Base-by-base conservation (phyloP, 2,329 filamentous ascomycete genomes). In the Knufia petricola region DNA sequence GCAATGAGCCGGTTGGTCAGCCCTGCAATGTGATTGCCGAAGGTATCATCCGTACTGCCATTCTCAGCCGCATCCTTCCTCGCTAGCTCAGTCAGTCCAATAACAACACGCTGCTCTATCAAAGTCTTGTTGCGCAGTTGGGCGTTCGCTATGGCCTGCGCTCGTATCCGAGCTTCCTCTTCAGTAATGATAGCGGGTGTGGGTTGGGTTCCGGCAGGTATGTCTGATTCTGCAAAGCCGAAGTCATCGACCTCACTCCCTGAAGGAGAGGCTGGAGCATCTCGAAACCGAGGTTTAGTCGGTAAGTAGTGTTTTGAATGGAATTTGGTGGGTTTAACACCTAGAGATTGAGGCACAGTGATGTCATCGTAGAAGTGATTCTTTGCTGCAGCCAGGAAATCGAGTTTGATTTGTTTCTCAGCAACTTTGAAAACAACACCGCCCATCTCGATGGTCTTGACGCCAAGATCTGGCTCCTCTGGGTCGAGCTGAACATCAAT, bases 341-440 rank as follows among this genome's bases (percentile, higher is more conserved):
- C 23, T 39, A n/a, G 32, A 4, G 47, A 42, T 48, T 48, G 28
- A 17, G 51, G 53, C 26, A 55, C 50, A 30, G 50, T 48, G 32
- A 58, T 50, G 52, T 63, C 71, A 32, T 59, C 53, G 36, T 59
- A 59, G 53, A 54, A 57, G 36, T 54, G 54, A 68, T 63, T 64
- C 61, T 78, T 79, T 55, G 79, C 69, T 54, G 74, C 75, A 60
- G 73, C 69, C 51, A 94, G 79, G 63, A 95, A 88, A 61, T 87
- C 81, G 10, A 81, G 71, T 59, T 84, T 76, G 56, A 88, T 72
- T 30, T 81, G 80, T 58, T 72, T 72, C 52, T 79, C 79, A 0
- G 78, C 74, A 47, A 88, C 66, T 51, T 77, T 77, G 63, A 82
- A 82, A 19, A 79, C 69, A 20, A 20, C 32, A 15, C 83, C 84